These are phyloP conservation scores for Aspergillus candidus DNA, from an alignment of 2,329 filamentous ascomycete genomes.

Conservation along the genomic window DNA sequence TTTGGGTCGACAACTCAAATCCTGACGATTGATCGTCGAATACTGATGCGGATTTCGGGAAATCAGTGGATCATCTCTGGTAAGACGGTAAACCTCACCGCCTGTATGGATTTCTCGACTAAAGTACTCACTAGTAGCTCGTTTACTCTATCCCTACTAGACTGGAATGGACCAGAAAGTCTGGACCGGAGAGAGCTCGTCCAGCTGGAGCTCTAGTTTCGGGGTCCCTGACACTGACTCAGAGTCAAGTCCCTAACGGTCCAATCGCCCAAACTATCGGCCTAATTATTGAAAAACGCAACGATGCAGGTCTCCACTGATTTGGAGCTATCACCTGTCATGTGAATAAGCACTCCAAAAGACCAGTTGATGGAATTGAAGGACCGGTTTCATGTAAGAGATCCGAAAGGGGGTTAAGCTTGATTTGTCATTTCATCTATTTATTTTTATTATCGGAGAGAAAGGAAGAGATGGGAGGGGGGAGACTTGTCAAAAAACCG, in stretches of 20 bases:
- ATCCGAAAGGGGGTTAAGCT: too few species aligned
- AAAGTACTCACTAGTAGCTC: too few species aligned
- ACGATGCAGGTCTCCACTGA: slow-evolving; percentile 3
- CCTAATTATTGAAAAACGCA: slow-evolving; percentile 3
- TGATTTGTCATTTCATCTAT: too few species aligned
- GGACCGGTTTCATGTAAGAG: background rate
- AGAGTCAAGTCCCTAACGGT: slow-evolving; percentile 2
- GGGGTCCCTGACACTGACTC: background rate
- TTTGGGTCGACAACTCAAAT: too few species aligned
- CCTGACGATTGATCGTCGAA: too few species aligned
- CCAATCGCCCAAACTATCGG: background rate
- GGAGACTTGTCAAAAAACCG: slow-evolving; percentile 1
- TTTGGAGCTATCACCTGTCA: slow-evolving; percentile 15
- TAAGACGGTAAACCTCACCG: too few species aligned
- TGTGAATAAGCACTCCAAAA: slow-evolving; percentile 5
- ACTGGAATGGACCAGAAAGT: background rate
- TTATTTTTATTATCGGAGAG: too few species aligned
- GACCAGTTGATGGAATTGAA: background rate
- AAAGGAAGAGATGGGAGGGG: background rate
- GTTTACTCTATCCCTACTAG: too few species aligned
- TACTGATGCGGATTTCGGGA: too few species aligned
- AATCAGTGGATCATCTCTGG: too few species aligned
- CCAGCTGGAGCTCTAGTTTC: background rate
- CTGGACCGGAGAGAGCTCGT: slow-evolving; percentile 1
- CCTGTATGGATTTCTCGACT: too few species aligned